phyloP scores from a whole-genome alignment of 1,284 basidiomycete species.

The Chondrostereum purpureum region DNA sequence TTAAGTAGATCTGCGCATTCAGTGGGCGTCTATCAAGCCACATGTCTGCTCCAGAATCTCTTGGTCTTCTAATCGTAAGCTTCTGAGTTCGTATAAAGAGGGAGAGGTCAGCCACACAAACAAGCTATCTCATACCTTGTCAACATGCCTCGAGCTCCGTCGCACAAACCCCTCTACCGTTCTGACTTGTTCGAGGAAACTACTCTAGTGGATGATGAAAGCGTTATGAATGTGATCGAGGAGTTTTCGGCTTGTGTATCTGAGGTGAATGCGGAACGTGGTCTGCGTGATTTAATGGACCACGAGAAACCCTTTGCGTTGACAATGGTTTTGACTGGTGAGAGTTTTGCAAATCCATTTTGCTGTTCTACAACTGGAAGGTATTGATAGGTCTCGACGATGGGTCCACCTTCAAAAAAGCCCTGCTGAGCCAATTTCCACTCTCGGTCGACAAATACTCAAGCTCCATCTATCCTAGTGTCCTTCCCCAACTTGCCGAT shows the following conservation, averaged over 20 bases:
- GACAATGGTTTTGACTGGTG: conserved; percentile 11
- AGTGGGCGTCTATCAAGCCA: too few relatives aligned
- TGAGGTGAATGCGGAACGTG: not conserved
- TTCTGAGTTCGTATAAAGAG: too few relatives aligned
- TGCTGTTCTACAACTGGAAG: not conserved
- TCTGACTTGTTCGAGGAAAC: conserved; percentile 5
- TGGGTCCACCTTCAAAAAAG: conserved; percentile 1
- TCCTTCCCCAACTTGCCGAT: conserved; percentile 7
- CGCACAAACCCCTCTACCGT: conserved; percentile 2
- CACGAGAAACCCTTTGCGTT: conserved; percentile 3
- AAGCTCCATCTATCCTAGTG: not conserved
- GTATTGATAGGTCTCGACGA: conserved; percentile 1
- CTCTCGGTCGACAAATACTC: not conserved
- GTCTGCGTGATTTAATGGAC: conserved; percentile 7
- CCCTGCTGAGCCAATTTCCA: conserved; percentile 7
- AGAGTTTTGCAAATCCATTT: not conserved
- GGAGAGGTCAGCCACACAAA: too few relatives aligned
- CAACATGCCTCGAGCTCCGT: not conserved
- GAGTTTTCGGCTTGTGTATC: conserved; percentile 5
- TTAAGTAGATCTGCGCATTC: too few relatives aligned
- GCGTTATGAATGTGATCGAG: conserved; percentile 5
- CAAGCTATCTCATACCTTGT: too few relatives aligned
- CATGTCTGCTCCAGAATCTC: too few relatives aligned
- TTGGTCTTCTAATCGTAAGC: too few relatives aligned
- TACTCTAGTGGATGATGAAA: conserved; percentile 5